Conservation (phyloP, 2,329 filamentous ascomycete species). For the Mariannaea elegans region DNA sequence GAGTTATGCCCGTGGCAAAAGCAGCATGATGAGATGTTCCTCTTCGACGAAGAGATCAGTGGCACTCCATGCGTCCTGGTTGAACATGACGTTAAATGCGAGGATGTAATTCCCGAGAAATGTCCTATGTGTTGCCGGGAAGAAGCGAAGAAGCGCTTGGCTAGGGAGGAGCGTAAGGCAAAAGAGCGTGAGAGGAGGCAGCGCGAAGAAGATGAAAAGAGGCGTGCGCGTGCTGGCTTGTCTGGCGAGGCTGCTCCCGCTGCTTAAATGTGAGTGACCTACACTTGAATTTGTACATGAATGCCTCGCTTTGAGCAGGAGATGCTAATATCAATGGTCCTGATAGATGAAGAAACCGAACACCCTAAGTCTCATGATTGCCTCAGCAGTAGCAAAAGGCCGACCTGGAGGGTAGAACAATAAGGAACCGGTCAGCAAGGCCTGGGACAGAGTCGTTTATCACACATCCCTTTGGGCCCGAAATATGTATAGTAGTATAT, state of each 20-base stretch:
- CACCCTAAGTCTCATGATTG: too few species aligned
- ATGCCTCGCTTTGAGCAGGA: not conserved
- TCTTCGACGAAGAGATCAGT: not conserved
- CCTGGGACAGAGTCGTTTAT: not conserved
- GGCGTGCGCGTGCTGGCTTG: not conserved
- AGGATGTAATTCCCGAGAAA: not conserved
- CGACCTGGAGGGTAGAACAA: not conserved
- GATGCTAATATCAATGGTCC: not conserved
- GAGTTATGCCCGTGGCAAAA: not conserved
- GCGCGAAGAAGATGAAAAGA: not conserved
- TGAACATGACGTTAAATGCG: not conserved
- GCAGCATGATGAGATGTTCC: not conserved
- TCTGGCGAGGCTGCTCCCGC: not conserved
- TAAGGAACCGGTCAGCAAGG: not conserved
- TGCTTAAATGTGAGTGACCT: not conserved
- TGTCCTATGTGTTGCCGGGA: not conserved
- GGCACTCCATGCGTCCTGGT: not conserved
- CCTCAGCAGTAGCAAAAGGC: too few species aligned
- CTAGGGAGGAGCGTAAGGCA: not conserved
- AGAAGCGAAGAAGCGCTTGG: not conserved
- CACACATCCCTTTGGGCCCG: not conserved
- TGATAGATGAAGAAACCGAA: too few species aligned
- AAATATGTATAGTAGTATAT: not conserved
- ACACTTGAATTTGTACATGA: not conserved
- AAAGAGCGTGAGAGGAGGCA: not conserved